A percentile compares a stretch with the other conserved stretches of the same genome.
These are phyloP conservation scores for Lolium multiflorum DNA, from an alignment of 176 grass and related monocot species.

Conservation along the genomic window DNA sequence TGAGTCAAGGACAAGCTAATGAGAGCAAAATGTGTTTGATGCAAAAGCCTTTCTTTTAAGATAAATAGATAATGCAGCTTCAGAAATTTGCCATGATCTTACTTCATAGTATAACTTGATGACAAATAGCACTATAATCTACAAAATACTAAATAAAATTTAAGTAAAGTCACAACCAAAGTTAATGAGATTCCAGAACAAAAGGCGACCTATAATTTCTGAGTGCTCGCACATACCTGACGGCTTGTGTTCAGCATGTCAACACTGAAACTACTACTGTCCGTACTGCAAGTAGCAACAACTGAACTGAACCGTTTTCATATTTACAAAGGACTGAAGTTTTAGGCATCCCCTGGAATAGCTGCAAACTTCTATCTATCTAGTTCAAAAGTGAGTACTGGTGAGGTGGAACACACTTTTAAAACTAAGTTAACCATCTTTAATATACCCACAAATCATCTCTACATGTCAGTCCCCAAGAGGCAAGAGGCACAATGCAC, in stretches of 20 bases:
- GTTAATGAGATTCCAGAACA: not conserved
- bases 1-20: not conserved
- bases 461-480: conserved; percentile 44
- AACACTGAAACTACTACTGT: conserved; percentile 1
- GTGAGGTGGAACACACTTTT: not conserved
- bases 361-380: not conserved
- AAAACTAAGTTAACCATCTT: conserved; percentile 30
- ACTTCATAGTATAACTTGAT: not conserved
- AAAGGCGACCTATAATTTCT: not conserved
- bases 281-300: conserved; percentile 8
- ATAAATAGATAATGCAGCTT: not conserved
- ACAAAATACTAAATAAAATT: not conserved
- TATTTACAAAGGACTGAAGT: conserved; percentile 36
- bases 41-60: not conserved
- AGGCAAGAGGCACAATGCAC: conserved; percentile 19
- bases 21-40: not conserved
- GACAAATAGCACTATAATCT: not conserved
- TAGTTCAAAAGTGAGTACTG: not conserved
- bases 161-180: not conserved
- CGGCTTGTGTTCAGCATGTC: not conserved
- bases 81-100: not conserved
- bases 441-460: conserved; percentile 11
- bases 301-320: conserved; percentile 11
- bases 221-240: not conserved
- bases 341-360: conserved; percentile 1